Evolutionary conservation across 1,284 basidiomycete species (phyloP).

Genomic region (Neonothopanus nambi): DNA sequence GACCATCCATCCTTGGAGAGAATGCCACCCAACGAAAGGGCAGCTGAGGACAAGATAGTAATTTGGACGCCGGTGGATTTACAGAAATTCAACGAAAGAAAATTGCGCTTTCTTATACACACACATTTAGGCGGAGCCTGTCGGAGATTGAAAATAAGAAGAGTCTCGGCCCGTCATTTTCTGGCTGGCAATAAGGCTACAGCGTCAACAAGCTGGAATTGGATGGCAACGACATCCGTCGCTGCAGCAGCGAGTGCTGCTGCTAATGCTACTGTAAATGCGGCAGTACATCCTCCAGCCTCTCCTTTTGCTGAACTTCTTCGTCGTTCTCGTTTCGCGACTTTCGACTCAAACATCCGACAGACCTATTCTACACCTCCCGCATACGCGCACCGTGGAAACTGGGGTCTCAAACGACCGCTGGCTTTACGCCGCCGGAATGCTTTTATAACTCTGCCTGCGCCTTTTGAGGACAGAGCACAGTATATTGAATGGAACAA

Average conservation of each 20-base stretch:
- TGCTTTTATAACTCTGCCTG: constrained; percentile 57
- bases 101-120: background rate
- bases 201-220: constrained; percentile 1
- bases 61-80: constrained; percentile 62
- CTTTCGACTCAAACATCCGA: constrained; percentile 70
- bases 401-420: constrained; percentile 80
- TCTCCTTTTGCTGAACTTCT: constrained; percentile 74
- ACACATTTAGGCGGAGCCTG: background rate
- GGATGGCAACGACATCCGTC: constrained; percentile 23
- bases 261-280: constrained; percentile 27
- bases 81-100: background rate
- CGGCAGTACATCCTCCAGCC: constrained; percentile 33
- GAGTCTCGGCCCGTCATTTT: background rate
- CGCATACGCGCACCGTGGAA: constrained; percentile 68
- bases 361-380: constrained; percentile 72
- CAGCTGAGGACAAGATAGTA: constrained; percentile 63
- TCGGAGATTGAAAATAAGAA: background rate
- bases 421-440: constrained; percentile 63
- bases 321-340: constrained; percentile 74
- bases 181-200: background rate
- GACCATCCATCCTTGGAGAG: constrained; percentile 66
- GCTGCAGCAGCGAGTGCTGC: constrained; percentile 30
- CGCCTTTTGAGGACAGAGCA: constrained; percentile 62
- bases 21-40: constrained; percentile 28
- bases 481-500: constrained; percentile 76